phyloP scores from a whole-genome alignment of 768 basidiomycete species.

The Tricholoma sp. region DNA sequence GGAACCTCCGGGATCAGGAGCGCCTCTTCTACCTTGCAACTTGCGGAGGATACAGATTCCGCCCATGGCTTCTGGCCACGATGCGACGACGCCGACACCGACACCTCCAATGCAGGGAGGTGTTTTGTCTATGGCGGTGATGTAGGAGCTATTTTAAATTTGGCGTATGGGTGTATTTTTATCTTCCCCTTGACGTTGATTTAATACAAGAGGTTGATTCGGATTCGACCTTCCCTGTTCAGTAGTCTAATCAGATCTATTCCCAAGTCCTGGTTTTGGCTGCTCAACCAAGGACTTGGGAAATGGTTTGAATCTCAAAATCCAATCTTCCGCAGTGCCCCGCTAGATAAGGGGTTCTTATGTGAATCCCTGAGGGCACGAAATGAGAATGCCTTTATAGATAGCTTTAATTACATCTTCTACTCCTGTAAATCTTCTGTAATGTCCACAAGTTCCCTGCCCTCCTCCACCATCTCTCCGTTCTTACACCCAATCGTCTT shows the following conservation, averaged over 20 bases:
- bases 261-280: too few species aligned
- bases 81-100: constrained; percentile 44
- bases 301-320: neutral
- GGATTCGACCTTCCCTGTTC: too few species aligned
- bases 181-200: neutral
- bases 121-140: constrained; percentile 6
- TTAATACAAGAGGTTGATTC: neutral
- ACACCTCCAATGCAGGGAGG: constrained; percentile 6
- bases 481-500: constrained; percentile 69
- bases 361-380: too few species aligned
- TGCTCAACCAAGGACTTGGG: too few species aligned
- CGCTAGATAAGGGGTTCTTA: too few species aligned
- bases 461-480: constrained; percentile 92
- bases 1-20: constrained; percentile 48
- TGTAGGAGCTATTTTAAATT: neutral
- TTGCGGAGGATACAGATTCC: constrained; percentile 29
- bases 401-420: too few species aligned
- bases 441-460: constrained; percentile 70
- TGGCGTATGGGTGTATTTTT: neutral
- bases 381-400: too few species aligned
- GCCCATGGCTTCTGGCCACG: constrained; percentile 36
- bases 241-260: too few species aligned
- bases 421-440: constrained; percentile 36
- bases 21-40: constrained; percentile 44
- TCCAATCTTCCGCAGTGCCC: neutral